Evolutionary conservation across 352 stramenopile species (phyloP).

Genomic region (Globisporangium echinulatum): DNA sequence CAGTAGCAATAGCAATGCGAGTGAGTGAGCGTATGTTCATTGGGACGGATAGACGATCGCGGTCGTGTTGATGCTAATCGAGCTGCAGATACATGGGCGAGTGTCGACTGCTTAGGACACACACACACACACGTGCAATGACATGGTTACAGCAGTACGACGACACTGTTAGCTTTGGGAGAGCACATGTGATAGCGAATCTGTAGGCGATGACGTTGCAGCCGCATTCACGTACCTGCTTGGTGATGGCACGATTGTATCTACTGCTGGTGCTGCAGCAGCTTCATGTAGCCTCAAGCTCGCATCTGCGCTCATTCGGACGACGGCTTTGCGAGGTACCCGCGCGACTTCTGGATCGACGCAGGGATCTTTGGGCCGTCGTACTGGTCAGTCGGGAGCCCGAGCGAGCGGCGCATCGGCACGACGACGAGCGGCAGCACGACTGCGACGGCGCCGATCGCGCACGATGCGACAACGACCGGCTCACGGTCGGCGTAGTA

Average conservation of each 20-base stretch:
- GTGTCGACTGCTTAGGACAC: no score
- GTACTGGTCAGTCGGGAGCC: conserved; percentile 86
- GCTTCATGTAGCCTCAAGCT: background rate
- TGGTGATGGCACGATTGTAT: no score
- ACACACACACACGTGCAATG: no score
- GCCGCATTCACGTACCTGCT: no score
- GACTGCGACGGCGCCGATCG: conserved; percentile 66
- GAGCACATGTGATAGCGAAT: no score
- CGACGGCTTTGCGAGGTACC: conserved; percentile 38
- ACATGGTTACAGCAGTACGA: no score
- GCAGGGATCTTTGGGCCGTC: conserved; percentile 78
- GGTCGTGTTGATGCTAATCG: no score
- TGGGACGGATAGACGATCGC: no score
- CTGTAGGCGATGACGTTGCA: no score
- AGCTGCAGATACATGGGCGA: no score
- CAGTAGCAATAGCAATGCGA: no score
- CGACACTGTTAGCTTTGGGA: no score
- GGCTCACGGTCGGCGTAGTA: conserved; percentile 83
- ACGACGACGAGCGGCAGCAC: conserved; percentile 72
- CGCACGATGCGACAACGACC: conserved; percentile 78
- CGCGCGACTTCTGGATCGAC: conserved; percentile 68
- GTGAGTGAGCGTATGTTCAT: background rate
- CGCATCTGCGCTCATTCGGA: conserved; percentile 18
- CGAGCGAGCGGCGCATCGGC: conserved; percentile 76
- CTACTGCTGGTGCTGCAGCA: background rate